A percentile compares a stretch with the other conserved stretches of the same genome.
Conservation (phyloP, 345 rosid species). For the Salix brachista region DNA sequence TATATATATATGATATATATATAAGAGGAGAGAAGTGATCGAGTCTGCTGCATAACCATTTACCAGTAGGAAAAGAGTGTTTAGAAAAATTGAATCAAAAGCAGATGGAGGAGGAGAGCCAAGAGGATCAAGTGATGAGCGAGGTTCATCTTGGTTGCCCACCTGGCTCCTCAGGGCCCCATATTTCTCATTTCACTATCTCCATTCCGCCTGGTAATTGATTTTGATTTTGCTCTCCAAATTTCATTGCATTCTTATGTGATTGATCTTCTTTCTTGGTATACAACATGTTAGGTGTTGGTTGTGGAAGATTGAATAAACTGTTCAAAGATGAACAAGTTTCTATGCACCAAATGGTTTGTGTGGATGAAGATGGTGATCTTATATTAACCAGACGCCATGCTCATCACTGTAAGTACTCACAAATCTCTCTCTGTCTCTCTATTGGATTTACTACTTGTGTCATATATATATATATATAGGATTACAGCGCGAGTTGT, state of each 20-base stretch:
- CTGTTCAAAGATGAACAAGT: constrained; percentile 28
- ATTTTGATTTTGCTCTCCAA: neutral
- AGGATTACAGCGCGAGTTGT: no score
- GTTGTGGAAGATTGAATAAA: constrained; percentile 27
- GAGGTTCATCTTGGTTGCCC: constrained; percentile 85
- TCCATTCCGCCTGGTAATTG: constrained; percentile 46
- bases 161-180: constrained; percentile 47
- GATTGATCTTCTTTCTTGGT: neutral
- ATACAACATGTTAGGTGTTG: constrained; percentile 19
- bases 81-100: no score
- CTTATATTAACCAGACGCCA: constrained; percentile 65
- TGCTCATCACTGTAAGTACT: constrained; percentile 23
- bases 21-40: no score
- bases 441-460: neutral
- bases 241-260: neutral
- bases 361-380: constrained; percentile 78
- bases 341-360: constrained; percentile 14
- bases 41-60: neutral
- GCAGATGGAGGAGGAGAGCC: constrained; percentile 11
- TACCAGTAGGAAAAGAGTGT: neutral
- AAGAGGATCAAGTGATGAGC: constrained; percentile 59
- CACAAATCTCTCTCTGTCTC: neutral
- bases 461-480: neutral
- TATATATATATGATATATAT: no score
- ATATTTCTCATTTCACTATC: constrained; percentile 61